Evolutionary conservation across 1,139 yeast genomes (phyloP), one percentile per base, ranked within the genome.

Genomic region (Meyerozyma sp.): DNA sequence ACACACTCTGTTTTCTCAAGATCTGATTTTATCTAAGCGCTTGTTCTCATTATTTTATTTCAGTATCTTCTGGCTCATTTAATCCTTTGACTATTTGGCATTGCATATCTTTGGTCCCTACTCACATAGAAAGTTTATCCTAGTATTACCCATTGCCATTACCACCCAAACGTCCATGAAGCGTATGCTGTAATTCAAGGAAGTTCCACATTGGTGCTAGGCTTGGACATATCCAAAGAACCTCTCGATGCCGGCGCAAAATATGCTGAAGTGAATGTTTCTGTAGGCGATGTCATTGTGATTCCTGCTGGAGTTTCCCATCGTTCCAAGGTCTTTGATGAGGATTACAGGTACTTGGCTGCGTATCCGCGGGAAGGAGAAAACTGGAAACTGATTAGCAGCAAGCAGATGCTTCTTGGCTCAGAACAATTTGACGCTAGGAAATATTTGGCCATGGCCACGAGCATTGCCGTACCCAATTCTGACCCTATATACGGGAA

Each of bases 101-200:
- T 16, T 16, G 18, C 18, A 16, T 16, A 3, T 16, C 18, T 16
- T 16, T 16, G 18, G 18, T 3, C 2, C 18, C 18, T 21, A 21
- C 23, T 21, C 23, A 21, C 23, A 21, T 8, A 21, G 23, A 21
- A 21, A 21, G 23, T 21, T 29, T 41, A 29, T 30, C 46, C 44
- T 21, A 36, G 46, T 13, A 25, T 43, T 1, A 43, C 42, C 6
- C 5, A n/a, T 4, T 26, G 32, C n/a, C 47, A 44, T 23, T 46
- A 44, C 39, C 49, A 44, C 21, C 46, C 46, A 25, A 46, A 46
- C 34, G 49, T 44, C 23, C 49, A 46, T 32, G 47, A 46, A 36
- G 41, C 38, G 2, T 46, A 46, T 27, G 45, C 41, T 5, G 44
- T 46, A 3, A 42, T 42, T n/a, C 11, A 13, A 13, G 47, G 49